Base-by-base conservation (phyloP, 2,329 filamentous ascomycete genomes). In the Sarocladium kiliense region DNA sequence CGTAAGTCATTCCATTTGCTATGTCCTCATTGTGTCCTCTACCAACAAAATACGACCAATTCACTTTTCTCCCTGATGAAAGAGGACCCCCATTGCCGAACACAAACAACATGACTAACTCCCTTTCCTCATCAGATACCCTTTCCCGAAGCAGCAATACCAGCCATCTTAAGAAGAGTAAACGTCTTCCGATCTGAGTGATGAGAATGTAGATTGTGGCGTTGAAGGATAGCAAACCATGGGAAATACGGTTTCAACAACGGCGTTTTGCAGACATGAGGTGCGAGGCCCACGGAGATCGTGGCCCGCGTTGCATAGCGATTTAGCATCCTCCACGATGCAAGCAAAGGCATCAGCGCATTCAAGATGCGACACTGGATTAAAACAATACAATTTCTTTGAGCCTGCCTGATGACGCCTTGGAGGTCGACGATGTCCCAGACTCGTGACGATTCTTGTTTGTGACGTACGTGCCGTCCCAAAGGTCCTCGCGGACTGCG, bases 91-190 rank as follows among this genome's bases (percentile, higher is more conserved):
- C 18, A 6, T 11, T 37, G 23, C 12, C 42, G 16, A 54, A 19
- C 36, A 44, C 26, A 23, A 32, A 21, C 50, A 44, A 53, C 45
- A 58, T 41, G 34, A 36, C 42, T 54, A 42, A 53, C 41, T 50
- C 34, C 53, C 30, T 37, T 57, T 56, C 55, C 55, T 50, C 51
- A 9, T 18, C 68, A 91, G 88, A 63, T 92, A 85, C 78, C 89
- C 89, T 63, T 88, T 85, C 78, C 88, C 88, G 66, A 92, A 93
- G 81, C 84, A 92, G 74, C 77, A 82, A 62, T 93, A 91, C 74
- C 72, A 79, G 64, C 68, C 78, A 60, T 75, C 74, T 55, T 71
- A 66, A 63, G 61, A 41, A 45, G 32, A 12, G 32, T 9, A 45
- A 18, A 34, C 53, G 36, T 47, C 25, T 30, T 47, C 44, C 44